These are phyloP conservation scores for Tripidium arundinaceum DNA, from an alignment of 202 grass and related monocot species.

Conservation along the genomic window DNA sequence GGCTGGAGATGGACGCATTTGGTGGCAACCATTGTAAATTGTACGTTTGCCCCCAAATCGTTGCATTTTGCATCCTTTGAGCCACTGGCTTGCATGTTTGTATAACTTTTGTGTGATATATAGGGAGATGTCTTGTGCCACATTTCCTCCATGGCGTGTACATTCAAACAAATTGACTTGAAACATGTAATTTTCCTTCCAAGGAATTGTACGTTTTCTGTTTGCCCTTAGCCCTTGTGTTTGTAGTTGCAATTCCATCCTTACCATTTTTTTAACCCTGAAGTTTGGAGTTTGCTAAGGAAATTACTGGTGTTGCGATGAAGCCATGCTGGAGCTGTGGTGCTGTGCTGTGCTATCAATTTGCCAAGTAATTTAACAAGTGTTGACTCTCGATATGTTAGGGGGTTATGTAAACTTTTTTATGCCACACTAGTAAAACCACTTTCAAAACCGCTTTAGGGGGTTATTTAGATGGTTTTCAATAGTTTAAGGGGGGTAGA, in stretches of 20 bases:
- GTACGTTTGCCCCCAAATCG: neutral
- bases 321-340: too few relatives aligned
- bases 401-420: too few relatives aligned
- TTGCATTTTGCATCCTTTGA: neutral
- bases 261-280: neutral
- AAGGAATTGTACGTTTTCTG: neutral
- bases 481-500: too few relatives aligned
- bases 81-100: neutral
- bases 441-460: too few relatives aligned
- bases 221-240: neutral
- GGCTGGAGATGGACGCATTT: neutral
- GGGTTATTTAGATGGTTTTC: too few relatives aligned
- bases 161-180: neutral
- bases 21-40: conserved; percentile 24
- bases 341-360: neutral
- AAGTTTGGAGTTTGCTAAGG: too few relatives aligned
- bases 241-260: neutral
- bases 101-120: neutral
- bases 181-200: neutral
- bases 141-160: neutral
- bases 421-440: too few relatives aligned
- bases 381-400: too few relatives aligned
- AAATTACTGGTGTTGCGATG: neutral
- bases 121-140: neutral
- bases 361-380: too few relatives aligned